Base-by-base conservation (phyloP, 2,329 filamentous ascomycete genomes). In the Nothophaeocryptopus gaeumannii region DNA sequence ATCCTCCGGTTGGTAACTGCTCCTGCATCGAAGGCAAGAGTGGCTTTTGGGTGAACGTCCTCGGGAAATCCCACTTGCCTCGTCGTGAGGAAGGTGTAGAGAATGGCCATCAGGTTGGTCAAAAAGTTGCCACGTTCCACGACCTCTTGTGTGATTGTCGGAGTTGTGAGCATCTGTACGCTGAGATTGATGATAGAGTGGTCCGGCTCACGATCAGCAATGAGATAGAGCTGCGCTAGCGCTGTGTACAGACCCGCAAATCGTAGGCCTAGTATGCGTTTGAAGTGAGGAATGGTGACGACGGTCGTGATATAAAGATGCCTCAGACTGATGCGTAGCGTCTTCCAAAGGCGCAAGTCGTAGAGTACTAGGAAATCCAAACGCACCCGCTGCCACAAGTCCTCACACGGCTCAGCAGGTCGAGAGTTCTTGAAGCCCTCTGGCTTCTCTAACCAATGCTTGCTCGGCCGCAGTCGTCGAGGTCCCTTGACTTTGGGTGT, bases 101-200 rank as follows among this genome's bases (percentile, higher is more conserved):
- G 76, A 54, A 99, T 99, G 11, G 93, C 90, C 80, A 97, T 87
- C 34, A 99, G 78, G 59, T 89, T 96, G 8, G 90, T 96, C 58
- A 99, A 76, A 65, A 99, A 99, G 68, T 99, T 99, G 26, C 91
- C 92, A 39, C 90, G 82, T 63, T 96, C 88, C 8, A 99, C 89
- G 42, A 97, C 88, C 70, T 99, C 95, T 38, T 90, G 88, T 0
- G 92, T 97, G 58, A 99, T 97, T 0, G 92, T 95, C 1, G 93
- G 91, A 0, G 93, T 96, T 0, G 93, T 99, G 55, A 99, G 76
- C 82, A 99, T 95, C 67, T 99, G 93, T 29, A 97, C 75, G 4
- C 92, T 97, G 33, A 99, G 81, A 66, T 96, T 96, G 76, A 99
- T 96, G 65, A 99, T 97, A 9, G 92, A 97, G 70, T 97, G 92